Percentiles rank a stretch among this genome's conserved stretches.
Evolutionary conservation across 2,329 filamentous ascomycete genomes (phyloP).

Genomic region (Pseudomassariella vexata): DNA sequence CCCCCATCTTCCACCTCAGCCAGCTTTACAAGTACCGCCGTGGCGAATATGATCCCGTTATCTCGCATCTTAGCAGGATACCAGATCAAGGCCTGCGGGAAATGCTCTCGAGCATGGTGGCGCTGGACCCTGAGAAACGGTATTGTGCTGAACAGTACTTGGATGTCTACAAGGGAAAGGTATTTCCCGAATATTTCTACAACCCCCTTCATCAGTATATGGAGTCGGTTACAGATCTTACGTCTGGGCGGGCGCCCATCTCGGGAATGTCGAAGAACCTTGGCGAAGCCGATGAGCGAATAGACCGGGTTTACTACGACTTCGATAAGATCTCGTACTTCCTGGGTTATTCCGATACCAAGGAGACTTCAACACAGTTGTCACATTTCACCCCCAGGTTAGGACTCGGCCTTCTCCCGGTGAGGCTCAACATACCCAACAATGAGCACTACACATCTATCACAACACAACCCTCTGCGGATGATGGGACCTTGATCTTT

Average conservation of each 20-base stretch:
- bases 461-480: constrained; percentile 55
- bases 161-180: constrained; percentile 84
- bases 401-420: constrained; percentile 63
- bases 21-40: constrained; percentile 92
- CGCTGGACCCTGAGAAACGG: constrained; percentile 83
- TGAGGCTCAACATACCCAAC: constrained; percentile 81
- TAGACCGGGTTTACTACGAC: constrained; percentile 87
- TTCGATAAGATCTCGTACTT: constrained; percentile 98
- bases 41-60: constrained; percentile 84
- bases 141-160: constrained; percentile 93
- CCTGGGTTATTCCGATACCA: constrained; percentile 65
- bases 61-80: constrained; percentile 77
- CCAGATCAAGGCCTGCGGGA: constrained; percentile 82
- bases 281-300: constrained; percentile 86
- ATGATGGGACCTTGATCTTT: constrained; percentile 91
- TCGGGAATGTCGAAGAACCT: constrained; percentile 65
- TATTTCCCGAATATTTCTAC: constrained; percentile 96
- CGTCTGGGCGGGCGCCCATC: constrained; percentile 68
- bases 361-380: constrained; percentile 19
- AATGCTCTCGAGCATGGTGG: constrained; percentile 93
- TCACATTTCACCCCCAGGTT: constrained; percentile 38
- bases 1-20: constrained; percentile 94
- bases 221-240: constrained; percentile 88
- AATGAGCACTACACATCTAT: constrained; percentile 66
- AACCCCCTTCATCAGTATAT: constrained; percentile 97